A percentile compares a stretch with the other conserved stretches of the same genome.
Conservation (phyloP, 164 flowering plant genomes). For the Tetrastigma voinierianum region DNA sequence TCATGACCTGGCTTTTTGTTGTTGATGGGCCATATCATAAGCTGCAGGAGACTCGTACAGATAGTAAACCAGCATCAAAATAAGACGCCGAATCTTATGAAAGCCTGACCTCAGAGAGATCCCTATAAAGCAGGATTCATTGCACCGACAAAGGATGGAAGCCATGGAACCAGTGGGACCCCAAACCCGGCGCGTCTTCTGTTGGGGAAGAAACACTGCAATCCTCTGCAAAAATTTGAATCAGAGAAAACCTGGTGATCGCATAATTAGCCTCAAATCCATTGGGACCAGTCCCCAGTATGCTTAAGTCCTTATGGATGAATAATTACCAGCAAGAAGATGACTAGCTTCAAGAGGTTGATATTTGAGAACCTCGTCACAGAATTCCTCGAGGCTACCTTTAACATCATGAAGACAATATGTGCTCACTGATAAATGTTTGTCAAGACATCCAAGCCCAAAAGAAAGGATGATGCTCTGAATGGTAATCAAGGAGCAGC, state of each 20-base stretch:
- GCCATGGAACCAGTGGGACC: slow-evolving; percentile 71
- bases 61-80: slow-evolving; percentile 56
- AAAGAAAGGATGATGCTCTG: slow-evolving; percentile 47
- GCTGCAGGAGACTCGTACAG: slow-evolving; percentile 62
- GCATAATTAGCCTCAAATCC: slow-evolving; percentile 53
- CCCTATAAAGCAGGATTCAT: slow-evolving; percentile 59
- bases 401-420: slow-evolving; percentile 65
- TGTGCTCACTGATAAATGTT: slow-evolving; percentile 57
- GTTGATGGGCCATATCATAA: slow-evolving; percentile 56
- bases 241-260: slow-evolving; percentile 47
- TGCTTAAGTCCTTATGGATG: slow-evolving; percentile 52
- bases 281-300: slow-evolving; percentile 42
- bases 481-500: slow-evolving; percentile 44
- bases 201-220: slow-evolving; percentile 34
- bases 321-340: slow-evolving; percentile 41
- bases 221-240: slow-evolving; percentile 44
- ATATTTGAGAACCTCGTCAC: slow-evolving; percentile 35
- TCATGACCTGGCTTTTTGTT: slow-evolving; percentile 10
- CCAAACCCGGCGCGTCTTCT: slow-evolving; percentile 52
- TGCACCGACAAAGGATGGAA: slow-evolving; percentile 62
- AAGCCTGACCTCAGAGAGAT: slow-evolving; percentile 41
- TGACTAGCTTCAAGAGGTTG: slow-evolving; percentile 31
- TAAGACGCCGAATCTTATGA: slow-evolving; percentile 48
- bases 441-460: slow-evolving; percentile 47
- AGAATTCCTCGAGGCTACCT: slow-evolving; percentile 65